Evolutionary conservation across 768 basidiomycete genomes (phyloP).

Genomic region (Dentipellis sp.): DNA sequence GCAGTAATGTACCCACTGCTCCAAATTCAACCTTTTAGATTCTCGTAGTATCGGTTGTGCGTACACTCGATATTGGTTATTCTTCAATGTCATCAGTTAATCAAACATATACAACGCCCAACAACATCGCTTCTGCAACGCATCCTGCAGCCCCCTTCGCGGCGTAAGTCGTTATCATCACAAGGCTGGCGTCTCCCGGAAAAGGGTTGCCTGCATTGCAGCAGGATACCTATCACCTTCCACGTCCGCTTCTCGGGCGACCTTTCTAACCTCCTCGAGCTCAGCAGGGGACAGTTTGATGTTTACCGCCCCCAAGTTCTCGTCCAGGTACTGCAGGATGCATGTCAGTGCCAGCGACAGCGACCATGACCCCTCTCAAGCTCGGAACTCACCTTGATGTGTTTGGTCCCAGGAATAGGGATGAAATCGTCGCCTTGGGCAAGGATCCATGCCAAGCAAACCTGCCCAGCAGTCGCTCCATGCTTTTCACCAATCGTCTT

Average conservation of each 20-base stretch:
- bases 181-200: background rate
- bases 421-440: conserved; percentile 39
- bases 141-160: too few relatives aligned
- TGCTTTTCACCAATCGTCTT: conserved; percentile 24
- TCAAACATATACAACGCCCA: too few relatives aligned
- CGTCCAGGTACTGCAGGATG: background rate
- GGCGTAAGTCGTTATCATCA: background rate
- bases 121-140: too few relatives aligned
- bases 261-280: background rate
- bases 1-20: too few relatives aligned
- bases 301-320: background rate
- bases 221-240: background rate
- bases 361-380: background rate
- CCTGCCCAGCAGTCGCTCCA: conserved; percentile 9
- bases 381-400: conserved; percentile 23
- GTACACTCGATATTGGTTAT: too few relatives aligned
- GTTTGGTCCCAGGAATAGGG: conserved; percentile 39
- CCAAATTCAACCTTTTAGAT: too few relatives aligned
- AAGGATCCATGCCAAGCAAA: conserved; percentile 34
- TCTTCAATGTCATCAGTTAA: too few relatives aligned
- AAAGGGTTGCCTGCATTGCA: background rate
- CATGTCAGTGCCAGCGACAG: background rate
- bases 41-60: too few relatives aligned
- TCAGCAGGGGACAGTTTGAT: background rate
- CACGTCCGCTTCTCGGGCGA: background rate